These are phyloP conservation scores for Tylopilus sp. DNA, from an alignment of 1,284 basidiomycete species.

Conservation along the genomic window DNA sequence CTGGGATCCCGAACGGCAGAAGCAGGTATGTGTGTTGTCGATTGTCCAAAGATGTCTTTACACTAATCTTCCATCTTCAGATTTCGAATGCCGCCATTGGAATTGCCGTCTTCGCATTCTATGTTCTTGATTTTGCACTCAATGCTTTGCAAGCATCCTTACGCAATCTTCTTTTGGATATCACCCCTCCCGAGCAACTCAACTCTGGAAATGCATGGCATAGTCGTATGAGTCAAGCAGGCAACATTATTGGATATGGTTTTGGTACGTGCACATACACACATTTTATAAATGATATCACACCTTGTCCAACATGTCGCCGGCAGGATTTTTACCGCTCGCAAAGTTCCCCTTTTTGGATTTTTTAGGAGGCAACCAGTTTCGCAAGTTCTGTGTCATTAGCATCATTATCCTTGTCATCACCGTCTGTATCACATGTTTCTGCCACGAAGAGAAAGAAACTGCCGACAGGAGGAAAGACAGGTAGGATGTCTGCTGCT, in stretches of 20 bases:
- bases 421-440: constrained; percentile 87
- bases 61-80: constrained; percentile 37
- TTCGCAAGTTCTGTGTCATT: constrained; percentile 92
- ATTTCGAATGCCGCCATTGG: constrained; percentile 70
- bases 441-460: constrained; percentile 73
- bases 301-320: not conserved
- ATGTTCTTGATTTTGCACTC: constrained; percentile 90
- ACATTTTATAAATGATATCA: not conserved
- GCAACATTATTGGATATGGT: constrained; percentile 89
- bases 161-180: constrained; percentile 87
- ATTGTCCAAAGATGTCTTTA: not conserved
- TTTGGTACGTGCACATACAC: constrained; percentile 57
- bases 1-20: constrained; percentile 80
- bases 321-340: constrained; percentile 79
- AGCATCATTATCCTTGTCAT: constrained; percentile 74
- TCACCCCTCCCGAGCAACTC: constrained; percentile 83
- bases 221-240: constrained; percentile 91
- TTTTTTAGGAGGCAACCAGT: constrained; percentile 89
- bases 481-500: constrained; percentile 32
- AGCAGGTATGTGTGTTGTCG: constrained; percentile 42
- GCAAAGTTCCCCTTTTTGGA: constrained; percentile 69
- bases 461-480: constrained; percentile 45
- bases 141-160: constrained; percentile 93
- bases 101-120: constrained; percentile 90
- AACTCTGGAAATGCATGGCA: constrained; percentile 98